Percentiles rank a stretch among this genome's conserved stretches.
Conservation (phyloP, 352 stramenopile species). For the Plasmopara viticola region DNA sequence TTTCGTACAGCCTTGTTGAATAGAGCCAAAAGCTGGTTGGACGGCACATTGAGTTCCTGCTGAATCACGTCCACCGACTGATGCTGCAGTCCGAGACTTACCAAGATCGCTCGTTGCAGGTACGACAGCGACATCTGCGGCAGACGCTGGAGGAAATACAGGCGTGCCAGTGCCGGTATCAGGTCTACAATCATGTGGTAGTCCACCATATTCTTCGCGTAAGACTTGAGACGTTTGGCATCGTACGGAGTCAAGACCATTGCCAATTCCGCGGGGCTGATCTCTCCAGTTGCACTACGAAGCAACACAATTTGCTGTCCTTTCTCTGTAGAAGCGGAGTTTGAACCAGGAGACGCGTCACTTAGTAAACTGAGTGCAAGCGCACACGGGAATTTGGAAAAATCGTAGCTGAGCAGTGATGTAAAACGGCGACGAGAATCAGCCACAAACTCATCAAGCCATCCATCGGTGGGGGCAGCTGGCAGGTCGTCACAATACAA, state of each 20-base stretch:
- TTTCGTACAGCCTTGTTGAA: conserved; percentile 97
- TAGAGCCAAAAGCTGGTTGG: conserved; percentile 95
- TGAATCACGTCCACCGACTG: conserved; percentile 92
- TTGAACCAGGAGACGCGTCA: conserved; percentile 31
- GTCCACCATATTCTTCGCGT: conserved; percentile 98
- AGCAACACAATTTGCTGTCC: conserved; percentile 31
- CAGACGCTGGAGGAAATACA: conserved; percentile 96
- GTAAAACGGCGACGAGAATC: conserved; percentile 94
- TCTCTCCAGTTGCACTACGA: conserved; percentile 69
- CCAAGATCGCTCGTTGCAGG: conserved; percentile 93
- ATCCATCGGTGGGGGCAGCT: conserved; percentile 77
- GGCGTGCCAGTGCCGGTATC: conserved; percentile 88
- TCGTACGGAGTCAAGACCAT: conserved; percentile 96
- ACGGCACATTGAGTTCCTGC: conserved; percentile 90
- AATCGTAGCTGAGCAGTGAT: conserved; percentile 90
- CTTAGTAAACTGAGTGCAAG: conserved; percentile 90
- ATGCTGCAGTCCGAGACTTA: conserved; percentile 91
- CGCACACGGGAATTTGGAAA: conserved; percentile 87
- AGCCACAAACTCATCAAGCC: conserved; percentile 91
- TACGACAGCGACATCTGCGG: conserved; percentile 91
- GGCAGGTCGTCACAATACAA: conserved; percentile 73
- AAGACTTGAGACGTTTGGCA: conserved; percentile 96
- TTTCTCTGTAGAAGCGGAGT: conserved; percentile 7
- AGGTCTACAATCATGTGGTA: conserved; percentile 99
- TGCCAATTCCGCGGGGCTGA: conserved; percentile 80